Conservation (phyloP, 225 moss, liverwort and hornwort species). For the Marchantia polymorpha region DNA sequence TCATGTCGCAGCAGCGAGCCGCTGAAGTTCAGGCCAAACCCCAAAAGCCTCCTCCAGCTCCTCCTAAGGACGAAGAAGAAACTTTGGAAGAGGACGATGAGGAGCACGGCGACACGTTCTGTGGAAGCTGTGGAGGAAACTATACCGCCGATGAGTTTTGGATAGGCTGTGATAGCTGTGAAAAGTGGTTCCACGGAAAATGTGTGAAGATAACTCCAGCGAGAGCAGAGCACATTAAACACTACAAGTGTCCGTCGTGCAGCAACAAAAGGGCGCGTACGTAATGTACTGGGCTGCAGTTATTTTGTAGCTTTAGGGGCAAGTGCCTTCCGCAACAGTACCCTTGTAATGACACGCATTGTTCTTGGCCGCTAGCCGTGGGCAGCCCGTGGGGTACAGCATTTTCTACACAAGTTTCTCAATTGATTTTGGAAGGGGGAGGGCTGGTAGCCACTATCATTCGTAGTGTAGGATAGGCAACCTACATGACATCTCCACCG, state of each 20-base stretch:
- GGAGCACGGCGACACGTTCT: constrained; percentile 49
- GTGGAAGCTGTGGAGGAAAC: constrained; percentile 51
- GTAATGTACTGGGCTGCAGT: constrained; percentile 42
- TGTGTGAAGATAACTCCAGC: constrained; percentile 21
- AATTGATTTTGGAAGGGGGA: constrained; percentile 40
- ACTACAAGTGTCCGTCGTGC: constrained; percentile 26
- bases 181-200: constrained; percentile 29
- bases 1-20: constrained; percentile 26
- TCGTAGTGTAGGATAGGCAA: constrained; percentile 38
- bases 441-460: constrained; percentile 30
- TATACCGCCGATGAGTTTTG: constrained; percentile 53
- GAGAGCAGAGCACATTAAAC: constrained; percentile 14
- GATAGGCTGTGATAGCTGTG: constrained; percentile 49
- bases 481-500: constrained; percentile 27
- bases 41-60: constrained; percentile 42
- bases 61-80: constrained; percentile 52
- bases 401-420: constrained; percentile 49
- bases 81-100: constrained; percentile 50
- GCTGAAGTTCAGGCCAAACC: constrained; percentile 38
- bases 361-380: constrained; percentile 35
- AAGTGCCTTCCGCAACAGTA: constrained; percentile 36
- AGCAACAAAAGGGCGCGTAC: constrained; percentile 57
- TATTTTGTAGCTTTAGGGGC: constrained; percentile 48
- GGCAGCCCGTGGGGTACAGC: constrained; percentile 41
- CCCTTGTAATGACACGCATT: constrained; percentile 45